Evolutionary conservation across 164 flowering plant genomes (phyloP), one percentile per base, ranked within the genome.

Genomic region (Vitis cinerea): DNA sequence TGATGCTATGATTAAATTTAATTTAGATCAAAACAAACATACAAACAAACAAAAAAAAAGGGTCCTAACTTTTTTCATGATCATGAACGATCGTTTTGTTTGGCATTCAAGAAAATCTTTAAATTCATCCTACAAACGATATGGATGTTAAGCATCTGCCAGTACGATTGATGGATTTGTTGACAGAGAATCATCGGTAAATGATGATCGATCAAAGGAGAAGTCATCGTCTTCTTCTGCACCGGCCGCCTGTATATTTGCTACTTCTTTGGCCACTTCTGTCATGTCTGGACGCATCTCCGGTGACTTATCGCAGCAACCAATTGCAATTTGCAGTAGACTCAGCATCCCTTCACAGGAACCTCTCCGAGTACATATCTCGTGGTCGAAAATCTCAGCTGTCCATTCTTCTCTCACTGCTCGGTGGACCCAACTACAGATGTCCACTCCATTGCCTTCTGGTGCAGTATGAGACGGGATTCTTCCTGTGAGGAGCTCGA

Each of bases 331-430:
- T 56, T 83, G 80, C 64, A 91, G 75, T 75, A 89, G 50, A 48
- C 58, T 77, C 63, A 91, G 64, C 92, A 85, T 82, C 52, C 83
- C 94, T 2, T 64, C 62, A 12, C 54, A 12, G 2, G 83, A 85
- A 9, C 72, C 70, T 57, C 84, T 69, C 66, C 74, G 80, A 49
- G 9, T 61, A 0, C 77, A 59, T 1, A 89, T 71, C 80, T 91
- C 94, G 0, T 3, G 0, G 50, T 91, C 97, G 12, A 91, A 88
- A 4, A 89, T 82, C 81, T 91, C 92, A 2, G 83, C 88, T 6
- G 94, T 89, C 92, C 94, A 88, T 73, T 91, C 97, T 70, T 91
- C 97, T 60, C 97, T 78, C 7, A 89, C 89, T 0, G 92, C 92
- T n/a, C 83, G 61, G 57, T 81, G 76, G 57, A 83, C 88, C 92